Conservation (phyloP, 2,329 filamentous ascomycete species). For the Pseudogymnoascus sp. region DNA sequence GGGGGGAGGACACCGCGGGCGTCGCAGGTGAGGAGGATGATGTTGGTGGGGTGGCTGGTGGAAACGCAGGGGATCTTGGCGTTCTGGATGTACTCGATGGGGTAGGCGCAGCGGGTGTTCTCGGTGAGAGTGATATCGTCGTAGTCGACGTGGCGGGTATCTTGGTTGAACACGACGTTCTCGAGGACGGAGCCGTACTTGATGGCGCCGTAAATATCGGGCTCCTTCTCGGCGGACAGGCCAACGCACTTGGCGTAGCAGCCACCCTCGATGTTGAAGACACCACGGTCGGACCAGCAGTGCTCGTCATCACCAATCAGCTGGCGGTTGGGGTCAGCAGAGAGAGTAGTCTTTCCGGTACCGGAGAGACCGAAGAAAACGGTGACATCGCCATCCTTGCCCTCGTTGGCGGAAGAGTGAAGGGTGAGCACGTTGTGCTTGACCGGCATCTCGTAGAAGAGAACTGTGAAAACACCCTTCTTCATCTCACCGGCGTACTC, state of each 20-base stretch:
- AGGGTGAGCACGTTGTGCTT: conserved; percentile 99
- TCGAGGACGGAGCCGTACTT: conserved; percentile 94
- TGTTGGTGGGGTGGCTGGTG: conserved; percentile 84
- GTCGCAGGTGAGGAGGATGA: conserved; percentile 96
- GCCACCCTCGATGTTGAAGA: conserved; percentile 99
- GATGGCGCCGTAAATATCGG: conserved; percentile 94
- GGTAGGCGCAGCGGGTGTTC: conserved; percentile 97
- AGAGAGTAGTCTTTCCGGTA: conserved; percentile 97
- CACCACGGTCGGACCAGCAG: conserved; percentile 93
- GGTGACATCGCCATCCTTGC: conserved; percentile 86
- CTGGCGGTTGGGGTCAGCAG: conserved; percentile 90
- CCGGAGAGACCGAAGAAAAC: conserved; percentile 99
- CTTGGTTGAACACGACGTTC: conserved; percentile 95
- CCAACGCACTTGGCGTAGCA: conserved; percentile 99
- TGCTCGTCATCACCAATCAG: conserved; percentile 99
- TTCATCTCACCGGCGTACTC: conserved; percentile 98
- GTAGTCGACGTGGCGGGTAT: conserved; percentile 86
- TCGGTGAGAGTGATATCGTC: conserved; percentile 91
- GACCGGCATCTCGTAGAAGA: conserved; percentile 99
- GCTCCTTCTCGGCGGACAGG: conserved; percentile 96
- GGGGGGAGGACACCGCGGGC: conserved; percentile 94
- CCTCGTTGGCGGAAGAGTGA: conserved; percentile 98
- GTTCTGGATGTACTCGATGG: conserved; percentile 98
- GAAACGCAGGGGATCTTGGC: conserved; percentile 97
- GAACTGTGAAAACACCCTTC: conserved; percentile 96